Percentiles rank a stretch among this genome's conserved stretches.
Evolutionary conservation across 352 stramenopile genomes (phyloP).

Genomic region (Phytophthora foliorum): DNA sequence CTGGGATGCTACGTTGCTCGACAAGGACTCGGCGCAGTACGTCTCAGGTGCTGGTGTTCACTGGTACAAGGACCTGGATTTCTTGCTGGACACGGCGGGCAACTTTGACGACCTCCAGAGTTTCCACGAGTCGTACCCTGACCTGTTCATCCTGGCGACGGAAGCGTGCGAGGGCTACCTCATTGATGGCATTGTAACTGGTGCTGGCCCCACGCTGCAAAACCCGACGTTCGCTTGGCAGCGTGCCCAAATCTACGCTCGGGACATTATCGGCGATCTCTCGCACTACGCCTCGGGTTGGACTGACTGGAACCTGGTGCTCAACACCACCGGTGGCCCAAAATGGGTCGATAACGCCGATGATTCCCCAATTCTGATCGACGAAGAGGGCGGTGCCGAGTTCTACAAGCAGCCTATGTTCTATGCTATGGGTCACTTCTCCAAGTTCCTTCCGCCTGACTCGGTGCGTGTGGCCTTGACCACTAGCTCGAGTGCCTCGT

Average conservation of each 20-base stretch:
- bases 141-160: constrained; percentile 86
- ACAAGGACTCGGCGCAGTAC: constrained; percentile 70
- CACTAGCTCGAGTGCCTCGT: constrained; percentile 39
- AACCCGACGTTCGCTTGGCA: constrained; percentile 63
- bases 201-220: constrained; percentile 55
- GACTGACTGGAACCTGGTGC: constrained; percentile 91
- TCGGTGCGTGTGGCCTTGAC: constrained; percentile 56
- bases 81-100: constrained; percentile 48
- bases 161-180: constrained; percentile 85
- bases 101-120: constrained; percentile 61
- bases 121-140: constrained; percentile 66
- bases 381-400: constrained; percentile 59
- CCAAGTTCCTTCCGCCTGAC: constrained; percentile 69
- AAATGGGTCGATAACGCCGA: constrained; percentile 78
- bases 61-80: constrained; percentile 86
- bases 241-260: constrained; percentile 80
- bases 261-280: constrained; percentile 91
- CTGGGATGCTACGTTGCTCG: constrained; percentile 54
- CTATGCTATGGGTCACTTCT: constrained; percentile 81
- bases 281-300: constrained; percentile 81
- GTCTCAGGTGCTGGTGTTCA: constrained; percentile 88
- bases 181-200: constrained; percentile 54
- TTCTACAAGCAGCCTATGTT: constrained; percentile 91
- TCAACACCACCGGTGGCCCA: constrained; percentile 79
- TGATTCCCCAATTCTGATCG: constrained; percentile 79